phyloP scores from a whole-genome alignment of 345 rosid genomes.

The Laguncularia racemosa region DNA sequence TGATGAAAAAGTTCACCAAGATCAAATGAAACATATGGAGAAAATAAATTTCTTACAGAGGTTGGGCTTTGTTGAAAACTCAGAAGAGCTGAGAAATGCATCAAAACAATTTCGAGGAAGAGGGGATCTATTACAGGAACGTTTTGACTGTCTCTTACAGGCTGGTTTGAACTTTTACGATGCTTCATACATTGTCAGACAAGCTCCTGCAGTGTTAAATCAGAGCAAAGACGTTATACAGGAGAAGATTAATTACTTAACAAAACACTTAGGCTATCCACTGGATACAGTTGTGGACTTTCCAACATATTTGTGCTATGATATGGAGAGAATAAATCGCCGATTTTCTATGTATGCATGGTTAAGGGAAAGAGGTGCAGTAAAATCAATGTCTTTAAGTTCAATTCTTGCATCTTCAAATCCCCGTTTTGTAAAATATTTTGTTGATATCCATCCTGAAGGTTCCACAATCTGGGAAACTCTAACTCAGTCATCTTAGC shows the following conservation, averaged over 20 bases:
- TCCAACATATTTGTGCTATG: constrained; percentile 66
- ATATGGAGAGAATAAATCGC: constrained; percentile 44
- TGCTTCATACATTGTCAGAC: constrained; percentile 44
- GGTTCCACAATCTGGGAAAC: constrained; percentile 70
- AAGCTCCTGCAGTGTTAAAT: constrained; percentile 66
- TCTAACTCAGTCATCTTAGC: constrained; percentile 29
- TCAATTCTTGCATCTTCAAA: constrained; percentile 73
- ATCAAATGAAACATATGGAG: constrained; percentile 29
- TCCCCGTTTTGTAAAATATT: constrained; percentile 53
- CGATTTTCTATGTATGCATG: constrained; percentile 56
- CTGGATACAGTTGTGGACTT: constrained; percentile 42
- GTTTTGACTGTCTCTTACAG: constrained; percentile 65
- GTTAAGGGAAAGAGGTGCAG: constrained; percentile 44
- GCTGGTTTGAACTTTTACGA: constrained; percentile 56
- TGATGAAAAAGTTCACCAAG: constrained; percentile 14
- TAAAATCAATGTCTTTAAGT: constrained; percentile 45
- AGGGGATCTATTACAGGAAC: constrained; percentile 84
- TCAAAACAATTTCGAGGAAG: constrained; percentile 66
- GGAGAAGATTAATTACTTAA: constrained; percentile 58
- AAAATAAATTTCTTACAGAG: constrained; percentile 57
- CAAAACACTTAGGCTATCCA: constrained; percentile 44
- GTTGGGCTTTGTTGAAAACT: constrained; percentile 67
- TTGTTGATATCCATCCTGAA: constrained; percentile 69
- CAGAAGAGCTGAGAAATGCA: constrained; percentile 74
- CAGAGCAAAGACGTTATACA: constrained; percentile 54